Base-by-base conservation (phyloP, 139 green algal genomes). In the Ettlia oleoabundans region DNA sequence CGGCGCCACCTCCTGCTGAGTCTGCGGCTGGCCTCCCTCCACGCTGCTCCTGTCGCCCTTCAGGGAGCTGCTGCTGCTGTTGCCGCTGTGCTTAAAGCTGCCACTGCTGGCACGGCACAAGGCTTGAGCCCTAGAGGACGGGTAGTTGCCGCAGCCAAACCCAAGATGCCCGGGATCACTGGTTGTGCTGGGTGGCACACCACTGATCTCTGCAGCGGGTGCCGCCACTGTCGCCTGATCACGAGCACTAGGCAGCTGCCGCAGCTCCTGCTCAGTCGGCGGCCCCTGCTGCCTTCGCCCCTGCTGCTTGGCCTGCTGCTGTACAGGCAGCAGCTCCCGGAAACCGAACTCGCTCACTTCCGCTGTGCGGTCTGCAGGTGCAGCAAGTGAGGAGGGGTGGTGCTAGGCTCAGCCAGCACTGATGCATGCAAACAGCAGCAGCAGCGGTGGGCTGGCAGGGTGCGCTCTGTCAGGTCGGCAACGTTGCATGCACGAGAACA, bases 331-430 rank as follows among this genome's bases (percentile, higher is more conserved):
- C 19, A 94, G 67, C 51, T 78, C 40, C 55, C 70, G 58, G 80
- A 97, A 97, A 0, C 92, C 93, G 84, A 97, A 95, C 80, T 97
- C 93, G 40, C 85, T 89, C 1, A 97, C 82, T 24, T 93, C 88
- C 1, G 86, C 92, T 68, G 65, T 51, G 21, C 74, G 37, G 37
- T 81, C 55, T 65, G 55, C 21, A n/a, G 18, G 5, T 9, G 15
- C 21, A 32, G 21, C 18, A n/a, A 65, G 55, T 58, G 47, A 58
- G 47, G 47, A 15, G 47, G 13, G 47, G 47, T 58, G 47, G 47
- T 15, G 47, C 13, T 15, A 58, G 15, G 47, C 47, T 24, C 47
- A n/a, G 47, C 47, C 10, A 24, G 13, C 47, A 58, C 10, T 10
- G 13, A 58, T 58, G 47, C 47, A 58, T 58, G 13, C 47, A 58